Evolutionary conservation across 2,329 filamentous ascomycete species (phyloP).

Genomic region (Colletotrichum plurivorum): DNA sequence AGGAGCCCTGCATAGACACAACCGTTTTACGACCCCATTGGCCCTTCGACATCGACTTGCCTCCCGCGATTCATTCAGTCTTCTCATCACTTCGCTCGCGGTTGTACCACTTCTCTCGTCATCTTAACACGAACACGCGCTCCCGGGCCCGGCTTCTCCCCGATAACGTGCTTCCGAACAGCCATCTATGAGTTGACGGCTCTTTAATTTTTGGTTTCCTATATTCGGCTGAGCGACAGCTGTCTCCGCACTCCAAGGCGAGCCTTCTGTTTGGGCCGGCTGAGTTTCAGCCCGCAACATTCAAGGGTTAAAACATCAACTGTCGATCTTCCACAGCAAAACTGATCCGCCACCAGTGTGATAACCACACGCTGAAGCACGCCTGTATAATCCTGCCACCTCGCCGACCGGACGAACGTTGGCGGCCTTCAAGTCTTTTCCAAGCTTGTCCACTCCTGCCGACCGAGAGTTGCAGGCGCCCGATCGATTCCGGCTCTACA

Average conservation of each 20-base stretch:
- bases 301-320: background rate
- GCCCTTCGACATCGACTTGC: background rate
- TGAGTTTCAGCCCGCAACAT: conserved; percentile 19
- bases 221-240: background rate
- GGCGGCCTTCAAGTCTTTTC: background rate
- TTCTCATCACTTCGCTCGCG: background rate
- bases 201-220: background rate
- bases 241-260: conserved; percentile 4
- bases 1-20: conserved; percentile 9
- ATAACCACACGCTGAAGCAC: conserved; percentile 14
- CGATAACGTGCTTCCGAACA: conserved; percentile 17
- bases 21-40: conserved; percentile 2
- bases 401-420: background rate
- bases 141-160: conserved; percentile 25
- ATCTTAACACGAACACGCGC: conserved; percentile 35
- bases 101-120: conserved; percentile 1
- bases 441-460: background rate
- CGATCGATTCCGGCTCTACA: no score
- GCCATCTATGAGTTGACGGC: background rate
- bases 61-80: background rate
- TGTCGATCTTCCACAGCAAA: conserved; percentile 16
- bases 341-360: conserved; percentile 19
- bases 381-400: background rate
- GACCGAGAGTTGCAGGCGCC: no score
- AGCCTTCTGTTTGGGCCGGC: background rate